phyloP scores from a whole-genome alignment of 179 eudicot species.

The Camellia oleifera region DNA sequence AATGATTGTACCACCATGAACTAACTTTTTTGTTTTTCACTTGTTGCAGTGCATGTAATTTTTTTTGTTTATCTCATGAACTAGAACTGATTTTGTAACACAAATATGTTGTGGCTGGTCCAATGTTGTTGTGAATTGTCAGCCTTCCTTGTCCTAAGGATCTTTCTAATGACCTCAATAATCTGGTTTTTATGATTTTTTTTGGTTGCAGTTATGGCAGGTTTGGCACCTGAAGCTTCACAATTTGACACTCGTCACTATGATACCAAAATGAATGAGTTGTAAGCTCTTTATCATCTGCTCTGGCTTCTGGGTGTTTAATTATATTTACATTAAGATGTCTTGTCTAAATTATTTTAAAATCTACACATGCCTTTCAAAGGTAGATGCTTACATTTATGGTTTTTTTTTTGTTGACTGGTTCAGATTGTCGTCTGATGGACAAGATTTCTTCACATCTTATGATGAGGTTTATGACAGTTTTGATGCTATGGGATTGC shows the following conservation, averaged over 20 bases:
- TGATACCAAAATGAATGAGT: slow-evolving; percentile 26
- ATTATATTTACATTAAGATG: slow-evolving; percentile 13
- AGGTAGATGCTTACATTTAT: slow-evolving; percentile 38
- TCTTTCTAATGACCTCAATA: neutral
- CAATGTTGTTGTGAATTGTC: neutral
- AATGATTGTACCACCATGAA: neutral
- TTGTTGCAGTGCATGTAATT: neutral
- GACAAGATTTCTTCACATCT: slow-evolving; percentile 58
- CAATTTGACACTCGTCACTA: slow-evolving; percentile 25
- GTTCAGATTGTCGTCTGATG: slow-evolving; percentile 41
- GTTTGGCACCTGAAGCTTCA: slow-evolving; percentile 21
- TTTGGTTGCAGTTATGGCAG: slow-evolving; percentile 25
- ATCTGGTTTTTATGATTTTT: neutral
- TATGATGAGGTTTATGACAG: slow-evolving; percentile 61
- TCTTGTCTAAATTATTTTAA: slow-evolving; percentile 36
- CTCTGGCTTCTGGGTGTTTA: neutral
- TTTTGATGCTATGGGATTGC: slow-evolving; percentile 64
- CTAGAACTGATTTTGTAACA: neutral
- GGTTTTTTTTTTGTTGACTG: slow-evolving; percentile 23
- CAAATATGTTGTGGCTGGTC: neutral
- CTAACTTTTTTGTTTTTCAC: neutral
- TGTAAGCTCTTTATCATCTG: slow-evolving; percentile 24
- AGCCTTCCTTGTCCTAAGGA: neutral
- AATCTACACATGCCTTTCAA: slow-evolving; percentile 34
- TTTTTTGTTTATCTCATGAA: neutral